Base-by-base conservation (phyloP, 805 yeast species). In the Sugiyamaella americana region DNA sequence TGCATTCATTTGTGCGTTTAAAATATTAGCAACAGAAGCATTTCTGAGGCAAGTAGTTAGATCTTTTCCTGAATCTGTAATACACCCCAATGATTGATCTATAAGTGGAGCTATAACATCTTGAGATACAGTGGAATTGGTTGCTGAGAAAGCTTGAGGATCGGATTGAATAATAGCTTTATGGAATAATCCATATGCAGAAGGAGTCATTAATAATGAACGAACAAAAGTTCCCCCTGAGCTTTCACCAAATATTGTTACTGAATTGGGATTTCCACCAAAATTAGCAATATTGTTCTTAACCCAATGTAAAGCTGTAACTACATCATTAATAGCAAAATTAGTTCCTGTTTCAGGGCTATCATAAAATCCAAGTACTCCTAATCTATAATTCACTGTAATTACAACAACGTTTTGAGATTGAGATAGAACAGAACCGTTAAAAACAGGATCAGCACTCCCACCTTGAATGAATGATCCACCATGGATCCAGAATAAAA, bases 171-270 rank as follows among this genome's bases (percentile, higher is more conserved):
- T 18, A n/a, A 57, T 57, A 2, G 56, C 59, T 16, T 49, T 40
- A 10, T 44, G 34, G 40, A 57, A 53, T 23, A 55, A 38, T 2
- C 54, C 54, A 4, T 29, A 30, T 6, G 57, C 49, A 8, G 26
- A 13, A 1, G 55, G 39, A 3, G 57, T 38, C 16, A 47, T 41
- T 37, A 54, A 32, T 18, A 57, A 46, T n/a, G 52, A 44, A 8
- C 59, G 41, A 3, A 57, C 45, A 50, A 54, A 16, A 1, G 58
- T 54, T 13, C 51, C 70, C 21, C 73, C 73, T 5, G 73, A 71
- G 37, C 63, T 54, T 50, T 65, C 66, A 5, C 73, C 73, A 52
- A 63, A 57, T n/a, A 69, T 52, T 1, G 71, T 66, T 16, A 69
- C 60, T 46, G 51, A 53, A 23, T 55, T 50, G 1, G 66, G 60